Evolutionary conservation across 768 basidiomycete species (phyloP).

Genomic region (Termitomyces sp.): DNA sequence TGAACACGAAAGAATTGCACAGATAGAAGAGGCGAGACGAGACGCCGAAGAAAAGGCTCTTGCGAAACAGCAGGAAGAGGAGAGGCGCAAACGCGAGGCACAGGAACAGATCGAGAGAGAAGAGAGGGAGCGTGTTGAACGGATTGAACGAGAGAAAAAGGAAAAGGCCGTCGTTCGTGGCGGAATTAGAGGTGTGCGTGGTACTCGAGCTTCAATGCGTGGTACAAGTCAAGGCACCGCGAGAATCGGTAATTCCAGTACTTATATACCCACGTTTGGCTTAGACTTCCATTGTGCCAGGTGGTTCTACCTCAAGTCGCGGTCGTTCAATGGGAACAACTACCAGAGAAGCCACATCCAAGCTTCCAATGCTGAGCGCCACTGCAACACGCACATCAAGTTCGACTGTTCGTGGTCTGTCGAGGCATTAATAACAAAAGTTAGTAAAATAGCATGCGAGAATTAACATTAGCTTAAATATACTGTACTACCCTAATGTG

Average conservation of each 20-base stretch:
- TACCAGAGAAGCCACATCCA: constrained; percentile 2
- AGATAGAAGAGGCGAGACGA: constrained; percentile 31
- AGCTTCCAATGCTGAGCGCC: constrained; percentile 10
- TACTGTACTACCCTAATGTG: background rate
- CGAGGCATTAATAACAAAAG: background rate
- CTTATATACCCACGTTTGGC: background rate
- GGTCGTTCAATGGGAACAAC: constrained; percentile 3
- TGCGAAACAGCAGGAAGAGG: constrained; percentile 26
- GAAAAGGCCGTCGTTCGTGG: constrained; percentile 39
- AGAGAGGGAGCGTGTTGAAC: constrained; percentile 34
- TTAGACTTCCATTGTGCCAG: background rate
- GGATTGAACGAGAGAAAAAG: constrained; percentile 40
- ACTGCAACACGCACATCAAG: constrained; percentile 4
- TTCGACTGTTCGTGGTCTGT: constrained; percentile 5
- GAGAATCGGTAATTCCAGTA: constrained; percentile 27
- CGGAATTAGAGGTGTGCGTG: constrained; percentile 65
- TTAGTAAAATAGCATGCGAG: background rate
- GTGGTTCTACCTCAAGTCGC: background rate
- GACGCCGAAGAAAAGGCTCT: constrained; percentile 43
- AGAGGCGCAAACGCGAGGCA: constrained; percentile 47
- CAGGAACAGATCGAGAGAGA: constrained; percentile 34
- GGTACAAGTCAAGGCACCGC: constrained; percentile 32
- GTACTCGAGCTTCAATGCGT: constrained; percentile 62
- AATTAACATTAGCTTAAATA: background rate
- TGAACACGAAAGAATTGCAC: constrained; percentile 42